Conservation (phyloP, 1,139 yeast genomes). For the Sugiyamaella pinicola region DNA sequence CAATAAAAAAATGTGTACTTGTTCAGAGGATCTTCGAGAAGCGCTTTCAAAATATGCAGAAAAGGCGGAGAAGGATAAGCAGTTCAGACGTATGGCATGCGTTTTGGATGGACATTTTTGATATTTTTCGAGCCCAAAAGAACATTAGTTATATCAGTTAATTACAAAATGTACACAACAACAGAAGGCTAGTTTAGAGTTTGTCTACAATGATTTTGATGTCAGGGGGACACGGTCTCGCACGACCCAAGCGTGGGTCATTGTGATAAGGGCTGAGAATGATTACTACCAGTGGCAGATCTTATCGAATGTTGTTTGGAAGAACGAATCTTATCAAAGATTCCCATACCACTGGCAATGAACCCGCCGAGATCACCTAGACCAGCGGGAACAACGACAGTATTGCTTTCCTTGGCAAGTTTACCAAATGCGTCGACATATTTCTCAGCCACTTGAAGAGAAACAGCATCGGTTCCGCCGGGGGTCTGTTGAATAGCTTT, state of each 20-base stretch:
- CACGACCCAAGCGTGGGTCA: too few relatives aligned
- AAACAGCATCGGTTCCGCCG: slow-evolving; percentile 74
- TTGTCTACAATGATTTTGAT: slow-evolving; percentile 15
- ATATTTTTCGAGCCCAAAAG: too few relatives aligned
- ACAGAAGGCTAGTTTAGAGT: not conserved
- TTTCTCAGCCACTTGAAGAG: slow-evolving; percentile 79
- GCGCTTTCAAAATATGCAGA: too few relatives aligned
- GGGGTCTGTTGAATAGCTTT: slow-evolving; percentile 66
- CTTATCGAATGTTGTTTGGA: not conserved
- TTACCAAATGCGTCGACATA: slow-evolving; percentile 81
- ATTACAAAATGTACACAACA: slow-evolving; percentile 11
- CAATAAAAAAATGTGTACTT: too few relatives aligned
- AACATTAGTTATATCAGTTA: not conserved
- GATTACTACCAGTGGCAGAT: not conserved
- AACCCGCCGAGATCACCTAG: slow-evolving; percentile 73
- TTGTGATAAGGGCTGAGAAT: slow-evolving; percentile 1
- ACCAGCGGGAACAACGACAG: slow-evolving; percentile 75
- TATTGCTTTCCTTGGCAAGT: slow-evolving; percentile 78
- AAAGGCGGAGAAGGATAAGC: too few relatives aligned
- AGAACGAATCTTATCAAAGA: slow-evolving; percentile 56
- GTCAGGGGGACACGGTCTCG: slow-evolving; percentile 7
- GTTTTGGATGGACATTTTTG: too few relatives aligned
- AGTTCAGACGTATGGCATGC: too few relatives aligned
- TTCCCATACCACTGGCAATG: slow-evolving; percentile 77
- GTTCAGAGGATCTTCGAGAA: too few relatives aligned